Conservation (phyloP, 1,284 basidiomycete species). For the Ustilago bromivora region DNA sequence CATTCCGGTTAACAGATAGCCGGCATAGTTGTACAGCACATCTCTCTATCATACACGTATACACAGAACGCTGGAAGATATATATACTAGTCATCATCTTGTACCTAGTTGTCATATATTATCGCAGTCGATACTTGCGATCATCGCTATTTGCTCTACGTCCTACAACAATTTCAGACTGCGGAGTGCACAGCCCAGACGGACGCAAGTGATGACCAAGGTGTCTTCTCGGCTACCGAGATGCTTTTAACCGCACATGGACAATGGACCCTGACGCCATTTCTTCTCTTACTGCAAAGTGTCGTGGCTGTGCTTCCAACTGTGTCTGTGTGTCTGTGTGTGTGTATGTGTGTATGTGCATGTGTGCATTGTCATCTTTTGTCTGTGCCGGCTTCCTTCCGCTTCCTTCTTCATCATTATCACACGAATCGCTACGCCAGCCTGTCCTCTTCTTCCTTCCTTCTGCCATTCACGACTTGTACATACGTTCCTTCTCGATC, state of each 20-base stretch:
- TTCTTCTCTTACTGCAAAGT: too few relatives aligned
- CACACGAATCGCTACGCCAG: not conserved
- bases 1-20: too few relatives aligned
- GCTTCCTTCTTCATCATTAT: not conserved
- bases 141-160: too few relatives aligned
- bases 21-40: too few relatives aligned
- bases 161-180: not conserved
- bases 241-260: not conserved
- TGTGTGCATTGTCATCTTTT: not conserved
- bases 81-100: too few relatives aligned
- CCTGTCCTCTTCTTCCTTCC: not conserved
- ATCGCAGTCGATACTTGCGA: too few relatives aligned
- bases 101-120: too few relatives aligned
- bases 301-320: too few relatives aligned
- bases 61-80: too few relatives aligned
- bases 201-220: conserved; percentile 10
- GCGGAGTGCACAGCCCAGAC: not conserved
- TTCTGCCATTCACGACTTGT: not conserved
- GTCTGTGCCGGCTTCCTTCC: not conserved
- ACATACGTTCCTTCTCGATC: not conserved
- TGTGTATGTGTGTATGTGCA: too few relatives aligned
- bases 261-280: conserved; percentile 15
- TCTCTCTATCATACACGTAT: too few relatives aligned
- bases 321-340: too few relatives aligned
- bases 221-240: conserved; percentile 4